These are phyloP conservation scores for Metschnikowia lunata DNA, from an alignment of 805 yeast genomes.

Conservation along the genomic window DNA sequence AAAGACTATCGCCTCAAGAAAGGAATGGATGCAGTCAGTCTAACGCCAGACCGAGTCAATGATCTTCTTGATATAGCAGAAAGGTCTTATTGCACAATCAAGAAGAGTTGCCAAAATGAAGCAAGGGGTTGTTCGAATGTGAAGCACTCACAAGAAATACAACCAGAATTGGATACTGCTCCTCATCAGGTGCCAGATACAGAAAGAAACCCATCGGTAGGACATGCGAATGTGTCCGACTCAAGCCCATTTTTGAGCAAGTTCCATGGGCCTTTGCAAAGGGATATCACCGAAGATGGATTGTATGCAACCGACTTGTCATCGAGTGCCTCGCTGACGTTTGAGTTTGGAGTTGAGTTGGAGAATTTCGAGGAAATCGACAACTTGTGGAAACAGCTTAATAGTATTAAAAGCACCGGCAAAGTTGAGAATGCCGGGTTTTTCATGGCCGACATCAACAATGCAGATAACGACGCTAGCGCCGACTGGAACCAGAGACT, in stretches of 20 bases:
- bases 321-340: slow-evolving; percentile 2
- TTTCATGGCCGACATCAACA: background rate
- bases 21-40: slow-evolving; percentile 1
- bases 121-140: background rate
- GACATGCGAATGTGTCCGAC: too few species aligned
- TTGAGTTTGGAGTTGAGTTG: slow-evolving; percentile 3
- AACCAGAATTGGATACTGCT: background rate
- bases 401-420: slow-evolving; percentile 4
- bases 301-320: slow-evolving; percentile 1
- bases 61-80: slow-evolving; percentile 12
- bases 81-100: slow-evolving; percentile 2
- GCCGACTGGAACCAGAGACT: slow-evolving; percentile 6
- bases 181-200: background rate
- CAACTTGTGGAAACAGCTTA: slow-evolving; percentile 10
- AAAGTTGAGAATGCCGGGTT: background rate
- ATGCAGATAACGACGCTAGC: background rate
- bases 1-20: background rate
- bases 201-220: background rate
- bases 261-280: too few species aligned
- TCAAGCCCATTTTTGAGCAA: too few species aligned
- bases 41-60: slow-evolving; percentile 5
- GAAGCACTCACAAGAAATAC: too few species aligned
- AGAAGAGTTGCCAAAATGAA: background rate
- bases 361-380: slow-evolving; percentile 8
- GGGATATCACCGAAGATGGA: background rate